Conservation (phyloP, 2,329 filamentous ascomycete genomes). For the Aspergillus tanneri region DNA sequence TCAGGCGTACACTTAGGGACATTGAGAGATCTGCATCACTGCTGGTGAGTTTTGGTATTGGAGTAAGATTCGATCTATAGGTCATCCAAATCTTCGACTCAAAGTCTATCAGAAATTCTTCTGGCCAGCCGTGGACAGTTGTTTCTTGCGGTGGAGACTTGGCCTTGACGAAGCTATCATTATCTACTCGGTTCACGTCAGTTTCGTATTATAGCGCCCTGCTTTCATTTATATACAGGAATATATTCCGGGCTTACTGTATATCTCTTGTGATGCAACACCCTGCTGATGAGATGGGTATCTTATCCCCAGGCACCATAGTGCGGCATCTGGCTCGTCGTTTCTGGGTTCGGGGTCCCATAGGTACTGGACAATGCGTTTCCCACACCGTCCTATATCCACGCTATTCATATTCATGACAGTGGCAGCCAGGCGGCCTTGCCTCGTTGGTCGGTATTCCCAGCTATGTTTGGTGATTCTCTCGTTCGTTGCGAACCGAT, state of each 20-base stretch:
- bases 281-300: constrained; percentile 45
- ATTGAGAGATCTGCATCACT: constrained; percentile 68
- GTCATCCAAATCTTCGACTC: constrained; percentile 95
- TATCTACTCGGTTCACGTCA: neutral
- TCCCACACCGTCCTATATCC: constrained; percentile 74
- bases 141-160: constrained; percentile 7
- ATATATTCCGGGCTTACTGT: constrained; percentile 8
- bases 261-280: neutral
- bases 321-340: constrained; percentile 65
- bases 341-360: constrained; percentile 90
- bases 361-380: constrained; percentile 83
- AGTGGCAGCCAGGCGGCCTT: neutral
- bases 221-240: neutral
- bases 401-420: constrained; percentile 58
- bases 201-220: neutral
- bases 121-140: constrained; percentile 71
- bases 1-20: constrained; percentile 80
- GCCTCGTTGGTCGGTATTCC: neutral
- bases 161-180: constrained; percentile 1
- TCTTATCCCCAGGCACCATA: constrained; percentile 76
- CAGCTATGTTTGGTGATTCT: neutral
- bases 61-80: constrained; percentile 81
- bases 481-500: no score
- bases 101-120: constrained; percentile 84
- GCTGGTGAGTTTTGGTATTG: constrained; percentile 76